These are phyloP conservation scores for Pseudogymnoascus sp. DNA, from an alignment of 2,329 filamentous ascomycete species.

Conservation along the genomic window DNA sequence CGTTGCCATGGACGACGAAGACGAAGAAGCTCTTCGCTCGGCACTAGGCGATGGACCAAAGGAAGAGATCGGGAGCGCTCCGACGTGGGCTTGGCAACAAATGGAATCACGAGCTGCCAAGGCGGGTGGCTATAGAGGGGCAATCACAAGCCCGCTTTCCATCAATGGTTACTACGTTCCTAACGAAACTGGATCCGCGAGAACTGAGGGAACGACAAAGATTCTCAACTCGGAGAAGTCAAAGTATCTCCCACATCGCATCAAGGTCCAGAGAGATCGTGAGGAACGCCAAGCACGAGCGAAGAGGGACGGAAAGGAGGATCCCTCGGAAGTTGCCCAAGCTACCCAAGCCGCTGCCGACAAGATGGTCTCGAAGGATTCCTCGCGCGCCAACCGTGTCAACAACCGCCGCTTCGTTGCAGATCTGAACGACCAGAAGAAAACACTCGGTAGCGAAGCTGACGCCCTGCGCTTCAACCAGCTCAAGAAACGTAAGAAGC, in stretches of 20 bases:
- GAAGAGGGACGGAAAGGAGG: constrained; percentile 45
- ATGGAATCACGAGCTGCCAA: constrained; percentile 65
- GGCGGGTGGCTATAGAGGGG: constrained; percentile 43
- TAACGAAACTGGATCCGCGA: constrained; percentile 74
- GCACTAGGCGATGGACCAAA: constrained; percentile 29
- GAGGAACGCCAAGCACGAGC: constrained; percentile 81
- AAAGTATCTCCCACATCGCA: constrained; percentile 93
- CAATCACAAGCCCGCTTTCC: constrained; percentile 29
- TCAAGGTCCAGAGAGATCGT: constrained; percentile 85
- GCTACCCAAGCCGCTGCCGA: constrained; percentile 66
- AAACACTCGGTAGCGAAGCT: constrained; percentile 70
- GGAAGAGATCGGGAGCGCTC: constrained; percentile 43
- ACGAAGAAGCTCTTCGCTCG: constrained; percentile 44
- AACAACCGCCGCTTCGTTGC: constrained; percentile 93
- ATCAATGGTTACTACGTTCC: constrained; percentile 71
- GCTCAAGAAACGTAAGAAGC: constrained; percentile 98
- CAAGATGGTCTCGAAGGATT: constrained; percentile 75
- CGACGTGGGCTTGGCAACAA: constrained; percentile 62
- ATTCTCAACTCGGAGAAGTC: constrained; percentile 97
- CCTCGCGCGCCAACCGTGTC: constrained; percentile 85
- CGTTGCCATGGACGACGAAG: constrained; percentile 60
- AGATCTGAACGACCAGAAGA: constrained; percentile 92
- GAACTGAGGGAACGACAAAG: constrained; percentile 89
- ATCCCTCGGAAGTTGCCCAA: constrained; percentile 55
- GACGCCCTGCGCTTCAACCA: constrained; percentile 97